Evolutionary conservation across 352 stramenopile species (phyloP).

Genomic region (Globisporangium alternatum): DNA sequence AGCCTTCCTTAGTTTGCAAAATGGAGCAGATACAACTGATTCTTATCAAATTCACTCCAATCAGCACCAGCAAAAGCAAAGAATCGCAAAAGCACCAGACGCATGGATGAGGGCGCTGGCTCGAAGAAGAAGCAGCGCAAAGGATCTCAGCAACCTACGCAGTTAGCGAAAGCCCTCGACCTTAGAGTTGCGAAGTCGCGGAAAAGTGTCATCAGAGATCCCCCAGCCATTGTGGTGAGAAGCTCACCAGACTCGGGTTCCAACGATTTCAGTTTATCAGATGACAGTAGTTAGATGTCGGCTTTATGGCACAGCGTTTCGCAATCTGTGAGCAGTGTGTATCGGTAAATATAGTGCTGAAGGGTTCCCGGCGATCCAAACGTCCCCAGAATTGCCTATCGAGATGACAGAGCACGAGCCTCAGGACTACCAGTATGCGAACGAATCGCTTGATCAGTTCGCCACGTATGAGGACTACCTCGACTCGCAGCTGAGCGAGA

Average conservation of each 20-base stretch:
- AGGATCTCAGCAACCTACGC: not conserved
- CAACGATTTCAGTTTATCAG: slow-evolving; percentile 18
- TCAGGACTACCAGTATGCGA: slow-evolving; percentile 65
- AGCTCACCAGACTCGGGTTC: slow-evolving; percentile 7
- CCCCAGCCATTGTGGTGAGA: not conserved
- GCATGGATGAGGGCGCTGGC: not conserved
- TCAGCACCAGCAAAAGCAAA: slow-evolving; percentile 9
- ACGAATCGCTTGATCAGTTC: slow-evolving; percentile 88
- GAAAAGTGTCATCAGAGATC: not conserved
- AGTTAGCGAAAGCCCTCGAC: not conserved
- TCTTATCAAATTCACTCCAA: not conserved
- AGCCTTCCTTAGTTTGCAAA: not conserved
- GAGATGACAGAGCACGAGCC: slow-evolving; percentile 51
- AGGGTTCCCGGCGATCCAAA: not conserved
- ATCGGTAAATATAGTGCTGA: slow-evolving; percentile 8
- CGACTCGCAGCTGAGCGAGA: slow-evolving; percentile 90
- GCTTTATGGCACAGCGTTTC: not conserved
- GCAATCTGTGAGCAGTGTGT: not conserved
- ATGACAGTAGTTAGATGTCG: slow-evolving; percentile 14
- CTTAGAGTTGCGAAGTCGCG: not conserved
- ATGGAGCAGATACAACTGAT: not conserved
- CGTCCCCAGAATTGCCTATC: not conserved
- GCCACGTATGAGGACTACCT: slow-evolving; percentile 95
- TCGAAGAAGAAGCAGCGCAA: slow-evolving; percentile 14
- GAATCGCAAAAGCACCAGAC: not conserved